A percentile compares a stretch with the other conserved stretches of the same genome.
Conservation (phyloP, 495 filamentous ascomycete genomes). For the Cudoniella acicularis region DNA sequence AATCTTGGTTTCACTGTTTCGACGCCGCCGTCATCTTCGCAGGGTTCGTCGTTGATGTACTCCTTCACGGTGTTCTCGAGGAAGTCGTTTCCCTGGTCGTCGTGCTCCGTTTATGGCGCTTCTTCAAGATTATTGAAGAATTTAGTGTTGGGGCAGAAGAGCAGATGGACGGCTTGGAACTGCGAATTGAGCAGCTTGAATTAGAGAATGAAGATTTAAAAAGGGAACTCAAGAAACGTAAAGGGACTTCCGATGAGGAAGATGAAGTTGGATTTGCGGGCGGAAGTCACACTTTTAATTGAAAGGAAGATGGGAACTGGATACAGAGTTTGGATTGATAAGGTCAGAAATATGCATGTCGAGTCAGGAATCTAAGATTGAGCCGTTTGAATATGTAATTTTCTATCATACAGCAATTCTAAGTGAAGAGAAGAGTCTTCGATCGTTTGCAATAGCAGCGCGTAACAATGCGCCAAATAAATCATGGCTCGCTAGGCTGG, state of each 20-base stretch:
- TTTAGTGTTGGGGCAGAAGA: constrained; percentile 55
- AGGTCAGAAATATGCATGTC: too few relatives aligned
- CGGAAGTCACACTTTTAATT: too few relatives aligned
- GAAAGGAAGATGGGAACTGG: too few relatives aligned
- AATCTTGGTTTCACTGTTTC: constrained; percentile 57
- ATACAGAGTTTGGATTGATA: too few relatives aligned
- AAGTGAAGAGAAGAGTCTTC: constrained; percentile 16
- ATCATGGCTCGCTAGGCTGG: neutral
- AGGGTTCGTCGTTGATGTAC: constrained; percentile 56
- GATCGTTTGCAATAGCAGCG: constrained; percentile 4
- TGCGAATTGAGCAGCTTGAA: constrained; percentile 40
- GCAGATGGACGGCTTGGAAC: constrained; percentile 42
- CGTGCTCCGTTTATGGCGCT: constrained; percentile 61
- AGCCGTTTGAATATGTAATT: neutral
- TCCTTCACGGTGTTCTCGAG: constrained; percentile 52
- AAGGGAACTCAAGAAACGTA: constrained; percentile 29
- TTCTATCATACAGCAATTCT: constrained; percentile 22
- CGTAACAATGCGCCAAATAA: constrained; percentile 3
- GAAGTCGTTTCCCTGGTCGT: constrained; percentile 61
- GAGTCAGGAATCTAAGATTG: too few relatives aligned
- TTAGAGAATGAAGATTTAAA: constrained; percentile 43
- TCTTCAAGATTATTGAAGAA: constrained; percentile 67
- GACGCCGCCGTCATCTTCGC: constrained; percentile 60
- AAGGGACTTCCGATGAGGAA: constrained; percentile 21
- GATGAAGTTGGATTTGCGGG: too few relatives aligned